Base-by-base conservation (phyloP, 2,329 filamentous ascomycete genomes). In the Dothideomycetidae sp. region DNA sequence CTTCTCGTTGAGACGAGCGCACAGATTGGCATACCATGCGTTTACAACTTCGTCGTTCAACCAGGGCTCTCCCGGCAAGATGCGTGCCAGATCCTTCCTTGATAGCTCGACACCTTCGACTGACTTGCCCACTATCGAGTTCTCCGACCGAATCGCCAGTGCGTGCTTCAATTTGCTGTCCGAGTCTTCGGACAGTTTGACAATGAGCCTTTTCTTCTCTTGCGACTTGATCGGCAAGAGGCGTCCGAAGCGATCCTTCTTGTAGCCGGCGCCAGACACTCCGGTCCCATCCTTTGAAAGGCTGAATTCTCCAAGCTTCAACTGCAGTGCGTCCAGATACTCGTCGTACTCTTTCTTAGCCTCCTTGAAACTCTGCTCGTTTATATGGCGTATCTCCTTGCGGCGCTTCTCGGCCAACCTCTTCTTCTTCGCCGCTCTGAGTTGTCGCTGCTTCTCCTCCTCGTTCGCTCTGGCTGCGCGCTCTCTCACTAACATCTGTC, bases 21-120 rank as follows among this genome's bases (percentile, higher is more conserved):
- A 73, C 10, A 84, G 59, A 50, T 73, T 70, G 17, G 67, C 57
- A 16, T 84, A 63, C 33, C 72, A 71, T 10, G 71, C 71, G 47
- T 83, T 81, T 47, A 88, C 71, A 35, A 80, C 71, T 47, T 81
- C 76, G 53, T 86, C 81, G 45, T 86, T 85, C 5, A 88, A 66
- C 81, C 81, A 88, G 61, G 11, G 78, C 12, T 36, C 38, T 12
- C 35, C 63, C 3, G 57, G 54, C 3, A 64, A 41, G 3, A 85
- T 57, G 32, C 68, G 77, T n/a, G 58, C 61, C 48, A 84, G 77
- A 50, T 82, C 78, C 36, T 72, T 69, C 2, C 60, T 53, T 1
- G 51, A 61, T 11, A 81, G 56, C 10, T 68, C 48, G 33, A 30
- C 53, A 46, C 36, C 57, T 42, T 67, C 45, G 21, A 21, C 52